These are phyloP conservation scores for Cryptococcus neoformans DNA, from an alignment of 1,284 basidiomycete genomes.

Conservation along the genomic window DNA sequence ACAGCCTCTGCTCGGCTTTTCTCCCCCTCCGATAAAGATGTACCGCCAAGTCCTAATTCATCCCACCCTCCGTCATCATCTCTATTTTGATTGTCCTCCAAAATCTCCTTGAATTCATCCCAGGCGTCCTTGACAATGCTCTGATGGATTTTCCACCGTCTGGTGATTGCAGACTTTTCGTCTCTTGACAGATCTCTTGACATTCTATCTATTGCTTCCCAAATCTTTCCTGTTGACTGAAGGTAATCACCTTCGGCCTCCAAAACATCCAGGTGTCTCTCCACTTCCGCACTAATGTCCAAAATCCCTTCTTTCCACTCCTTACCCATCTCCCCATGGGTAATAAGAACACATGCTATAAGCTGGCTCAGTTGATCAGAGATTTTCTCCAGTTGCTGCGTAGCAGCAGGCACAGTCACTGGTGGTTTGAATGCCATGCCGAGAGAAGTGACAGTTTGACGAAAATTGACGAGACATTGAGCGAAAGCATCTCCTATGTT, in stretches of 20 bases:
- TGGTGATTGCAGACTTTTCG: constrained; percentile 26
- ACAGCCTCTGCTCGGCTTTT: constrained; percentile 30
- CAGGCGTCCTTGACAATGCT: constrained; percentile 41
- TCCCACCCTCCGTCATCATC: constrained; percentile 35
- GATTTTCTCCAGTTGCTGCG: constrained; percentile 32
- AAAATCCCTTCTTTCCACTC: constrained; percentile 34
- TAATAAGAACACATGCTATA: constrained; percentile 29
- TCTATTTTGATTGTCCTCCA: constrained; percentile 22
- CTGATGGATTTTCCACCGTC: constrained; percentile 30
- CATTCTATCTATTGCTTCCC: constrained; percentile 35
- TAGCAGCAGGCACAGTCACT: constrained; percentile 28
- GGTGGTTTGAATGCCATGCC: constrained; percentile 44
- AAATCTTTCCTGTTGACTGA: constrained; percentile 39
- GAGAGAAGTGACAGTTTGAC: constrained; percentile 30
- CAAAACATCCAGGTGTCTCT: constrained; percentile 25
- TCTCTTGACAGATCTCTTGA: constrained; percentile 17
- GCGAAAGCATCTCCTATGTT: constrained; percentile 21
- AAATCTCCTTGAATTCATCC: constrained; percentile 42
- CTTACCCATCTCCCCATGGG: constrained; percentile 18
- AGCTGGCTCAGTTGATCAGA: constrained; percentile 29
- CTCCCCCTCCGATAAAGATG: constrained; percentile 26
- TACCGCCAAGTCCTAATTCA: constrained; percentile 29
- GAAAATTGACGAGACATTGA: constrained; percentile 21
- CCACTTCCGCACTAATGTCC: constrained; percentile 20
- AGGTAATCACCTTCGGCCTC: constrained; percentile 26